Conservation (phyloP, 306 rosid species). For the Gillenia trifoliata region DNA sequence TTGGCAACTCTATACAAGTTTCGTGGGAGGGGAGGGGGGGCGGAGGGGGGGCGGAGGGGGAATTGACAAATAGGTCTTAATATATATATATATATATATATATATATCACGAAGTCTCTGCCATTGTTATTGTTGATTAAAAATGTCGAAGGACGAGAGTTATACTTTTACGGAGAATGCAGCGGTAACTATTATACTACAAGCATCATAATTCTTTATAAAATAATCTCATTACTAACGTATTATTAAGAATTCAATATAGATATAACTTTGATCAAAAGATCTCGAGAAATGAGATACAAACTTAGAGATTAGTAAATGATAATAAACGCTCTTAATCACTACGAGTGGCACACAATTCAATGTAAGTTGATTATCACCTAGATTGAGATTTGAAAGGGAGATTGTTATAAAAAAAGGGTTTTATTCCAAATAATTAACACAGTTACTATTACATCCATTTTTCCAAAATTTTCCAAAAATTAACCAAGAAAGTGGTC, state of each 20-base stretch:
- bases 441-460: not conserved
- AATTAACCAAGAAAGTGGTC: not conserved
- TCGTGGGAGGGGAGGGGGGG: no score
- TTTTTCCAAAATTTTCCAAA: not conserved
- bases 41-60: no score
- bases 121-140: not conserved
- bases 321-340: not conserved
- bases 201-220: not conserved
- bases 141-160: not conserved
- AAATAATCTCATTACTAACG: not conserved
- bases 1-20: no score
- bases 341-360: not conserved
- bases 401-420: no score
- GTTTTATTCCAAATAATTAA: not conserved
- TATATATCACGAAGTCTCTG: no score
- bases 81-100: no score
- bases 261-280: not conserved
- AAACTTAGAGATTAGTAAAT: rapidly evolving
- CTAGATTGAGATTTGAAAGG: not conserved
- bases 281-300: not conserved
- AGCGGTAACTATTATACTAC: not conserved
- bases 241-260: not conserved
- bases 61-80: no score
- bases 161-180: not conserved
- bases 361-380: not conserved